Percentiles rank a stretch among this genome's conserved stretches.
These are phyloP conservation scores for Coccomyxa subellipsoidea DNA, from an alignment of 163 green algal genomes.

Conservation along the genomic window DNA sequence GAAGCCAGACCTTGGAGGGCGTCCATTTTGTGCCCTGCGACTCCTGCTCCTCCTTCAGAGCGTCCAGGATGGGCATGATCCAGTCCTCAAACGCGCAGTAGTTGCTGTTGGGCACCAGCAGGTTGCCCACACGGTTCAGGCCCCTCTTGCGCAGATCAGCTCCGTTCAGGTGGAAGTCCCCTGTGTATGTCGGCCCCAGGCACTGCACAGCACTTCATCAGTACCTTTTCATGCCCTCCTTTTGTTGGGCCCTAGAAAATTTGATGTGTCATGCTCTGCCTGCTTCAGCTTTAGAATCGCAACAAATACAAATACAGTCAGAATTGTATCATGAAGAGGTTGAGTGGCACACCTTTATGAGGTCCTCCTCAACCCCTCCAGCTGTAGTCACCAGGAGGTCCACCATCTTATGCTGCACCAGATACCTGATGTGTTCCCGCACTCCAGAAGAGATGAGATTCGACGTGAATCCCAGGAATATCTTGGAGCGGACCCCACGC, in stretches of 20 bases:
- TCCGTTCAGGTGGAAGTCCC: slow-evolving; percentile 90
- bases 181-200: slow-evolving; percentile 89
- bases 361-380: slow-evolving; percentile 96
- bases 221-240: neutral
- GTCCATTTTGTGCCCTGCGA: slow-evolving; percentile 81
- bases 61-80: slow-evolving; percentile 96
- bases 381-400: slow-evolving; percentile 95
- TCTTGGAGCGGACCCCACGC: slow-evolving; percentile 62
- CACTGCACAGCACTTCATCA: slow-evolving; percentile 67
- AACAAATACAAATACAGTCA: no score
- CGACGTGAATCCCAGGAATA: slow-evolving; percentile 96
- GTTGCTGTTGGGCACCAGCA: slow-evolving; percentile 98
- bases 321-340: no score
- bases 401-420: slow-evolving; percentile 88
- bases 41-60: slow-evolving; percentile 86
- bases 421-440: slow-evolving; percentile 76
- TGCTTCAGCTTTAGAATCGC: no score
- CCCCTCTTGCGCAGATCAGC: slow-evolving; percentile 77
- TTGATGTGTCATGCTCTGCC: no score
- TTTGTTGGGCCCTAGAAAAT: no score
- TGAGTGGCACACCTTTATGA: slow-evolving; percentile 83
- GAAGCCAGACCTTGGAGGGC: slow-evolving; percentile 69
- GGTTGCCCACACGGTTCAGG: slow-evolving; percentile 98
- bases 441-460: slow-evolving; percentile 79
- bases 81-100: slow-evolving; percentile 99